A percentile compares a stretch with the other conserved stretches of the same genome.
Conservation (phyloP, 169 alveolate species). For the Blepharisma undulans region DNA sequence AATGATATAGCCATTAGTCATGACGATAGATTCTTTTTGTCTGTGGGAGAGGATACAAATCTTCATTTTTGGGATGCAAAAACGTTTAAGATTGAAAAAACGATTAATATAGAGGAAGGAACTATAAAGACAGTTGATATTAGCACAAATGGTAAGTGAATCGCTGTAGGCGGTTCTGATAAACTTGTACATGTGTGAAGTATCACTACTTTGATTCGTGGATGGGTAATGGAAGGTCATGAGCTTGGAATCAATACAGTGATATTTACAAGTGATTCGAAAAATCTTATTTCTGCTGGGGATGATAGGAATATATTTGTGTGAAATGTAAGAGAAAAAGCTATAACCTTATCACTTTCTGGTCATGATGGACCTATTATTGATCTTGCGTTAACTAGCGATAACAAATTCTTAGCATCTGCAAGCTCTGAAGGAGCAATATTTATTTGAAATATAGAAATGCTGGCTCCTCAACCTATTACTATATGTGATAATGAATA, state of each 20-base stretch:
- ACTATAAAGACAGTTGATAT: background rate
- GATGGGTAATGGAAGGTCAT: background rate
- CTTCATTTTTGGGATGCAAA: background rate
- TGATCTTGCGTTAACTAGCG: background rate
- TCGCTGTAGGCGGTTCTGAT: background rate
- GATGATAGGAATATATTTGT: background rate
- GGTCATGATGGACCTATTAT: background rate
- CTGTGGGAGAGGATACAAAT: background rate
- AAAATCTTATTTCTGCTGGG: background rate
- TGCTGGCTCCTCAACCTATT: background rate
- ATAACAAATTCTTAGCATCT: background rate
- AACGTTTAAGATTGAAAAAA: background rate
- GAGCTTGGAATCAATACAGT: background rate
- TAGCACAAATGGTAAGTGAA: background rate
- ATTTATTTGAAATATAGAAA: background rate
- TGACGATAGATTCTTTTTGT: background rate
- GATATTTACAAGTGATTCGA: background rate
- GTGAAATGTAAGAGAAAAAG: background rate
- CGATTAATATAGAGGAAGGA: background rate
- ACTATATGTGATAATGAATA: background rate
- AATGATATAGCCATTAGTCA: background rate
- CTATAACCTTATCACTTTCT: background rate
- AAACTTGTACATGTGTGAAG: background rate
- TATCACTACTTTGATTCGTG: background rate
- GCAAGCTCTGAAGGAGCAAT: background rate